These are phyloP conservation scores for Aspergillus versicolor DNA, from an alignment of 2,329 filamentous ascomycete genomes.

Conservation along the genomic window DNA sequence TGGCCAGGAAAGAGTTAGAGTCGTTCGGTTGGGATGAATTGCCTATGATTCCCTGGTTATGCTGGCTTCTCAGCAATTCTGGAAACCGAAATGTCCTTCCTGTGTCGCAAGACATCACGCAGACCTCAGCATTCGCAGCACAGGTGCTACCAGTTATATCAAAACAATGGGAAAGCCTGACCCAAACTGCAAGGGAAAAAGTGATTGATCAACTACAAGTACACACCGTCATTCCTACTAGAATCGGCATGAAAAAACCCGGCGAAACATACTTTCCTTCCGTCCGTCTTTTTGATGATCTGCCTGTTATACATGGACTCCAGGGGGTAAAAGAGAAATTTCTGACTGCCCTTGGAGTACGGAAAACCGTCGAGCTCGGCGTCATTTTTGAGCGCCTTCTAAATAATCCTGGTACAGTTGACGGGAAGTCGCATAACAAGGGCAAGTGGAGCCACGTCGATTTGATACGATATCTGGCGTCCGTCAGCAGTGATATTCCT, in stretches of 20 bases:
- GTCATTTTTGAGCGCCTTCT: conserved; percentile 89
- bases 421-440: conserved; percentile 48
- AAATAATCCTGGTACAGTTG: conserved; percentile 51
- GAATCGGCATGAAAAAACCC: conserved; percentile 82
- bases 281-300: conserved; percentile 93
- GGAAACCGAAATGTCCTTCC: conserved; percentile 56
- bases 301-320: conserved; percentile 76
- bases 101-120: conserved; percentile 68
- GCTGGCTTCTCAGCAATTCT: conserved; percentile 70
- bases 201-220: conserved; percentile 65
- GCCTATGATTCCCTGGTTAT: conserved; percentile 81
- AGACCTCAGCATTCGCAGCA: conserved; percentile 70
- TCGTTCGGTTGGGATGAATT: conserved; percentile 84
- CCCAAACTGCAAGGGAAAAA: conserved; percentile 62
- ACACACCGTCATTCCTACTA: conserved; percentile 82
- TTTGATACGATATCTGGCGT: conserved; percentile 88
- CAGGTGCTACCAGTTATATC: conserved; percentile 78
- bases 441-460: conserved; percentile 88
- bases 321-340: conserved; percentile 89
- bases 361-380: conserved; percentile 91
- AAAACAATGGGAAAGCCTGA: conserved; percentile 85
- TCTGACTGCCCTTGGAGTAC: conserved; percentile 75
- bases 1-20: conserved; percentile 68
- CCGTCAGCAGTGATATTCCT: conserved; percentile 86
- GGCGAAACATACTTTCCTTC: conserved; percentile 84